phyloP scores from a whole-genome alignment of 2,329 filamentous ascomycete species.

The Alternaria gansuensis region DNA sequence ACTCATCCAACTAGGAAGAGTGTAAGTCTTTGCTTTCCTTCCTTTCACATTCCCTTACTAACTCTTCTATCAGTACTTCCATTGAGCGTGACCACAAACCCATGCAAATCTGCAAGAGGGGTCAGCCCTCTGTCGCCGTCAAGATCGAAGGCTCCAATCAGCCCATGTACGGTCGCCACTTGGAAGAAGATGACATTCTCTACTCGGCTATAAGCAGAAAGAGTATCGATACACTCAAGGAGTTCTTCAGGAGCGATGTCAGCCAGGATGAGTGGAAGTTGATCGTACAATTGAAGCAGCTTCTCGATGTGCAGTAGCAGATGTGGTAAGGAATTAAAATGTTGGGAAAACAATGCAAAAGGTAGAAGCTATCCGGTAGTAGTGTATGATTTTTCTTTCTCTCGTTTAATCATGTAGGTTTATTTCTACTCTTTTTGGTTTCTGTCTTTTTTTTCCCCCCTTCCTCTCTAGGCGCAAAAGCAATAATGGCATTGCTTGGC shows the following conservation, averaged over 20 bases:
- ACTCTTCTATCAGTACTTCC: constrained; percentile 69
- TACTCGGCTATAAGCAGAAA: constrained; percentile 88
- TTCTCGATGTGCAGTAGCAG: constrained; percentile 77
- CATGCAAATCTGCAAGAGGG: constrained; percentile 89
- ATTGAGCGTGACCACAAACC: constrained; percentile 99
- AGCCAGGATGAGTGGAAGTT: constrained; percentile 92
- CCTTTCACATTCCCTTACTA: constrained; percentile 14
- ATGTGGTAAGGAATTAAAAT: neutral
- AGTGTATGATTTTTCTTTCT: constrained; percentile 10
- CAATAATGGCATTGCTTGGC: constrained; percentile 1
- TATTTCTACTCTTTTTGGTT: neutral
- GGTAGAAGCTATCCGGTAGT: neutral
- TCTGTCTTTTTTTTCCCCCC: neutral
- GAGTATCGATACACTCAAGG: constrained; percentile 94
- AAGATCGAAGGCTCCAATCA: constrained; percentile 97
- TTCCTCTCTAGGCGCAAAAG: neutral
- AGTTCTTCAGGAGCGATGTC: constrained; percentile 90
- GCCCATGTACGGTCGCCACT: constrained; percentile 91
- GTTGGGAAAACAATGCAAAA: neutral
- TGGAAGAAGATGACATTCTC: constrained; percentile 88
- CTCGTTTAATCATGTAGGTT: neutral
- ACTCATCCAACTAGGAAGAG: constrained; percentile 84
- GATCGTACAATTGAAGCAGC: constrained; percentile 92
- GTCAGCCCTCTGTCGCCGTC: constrained; percentile 94
- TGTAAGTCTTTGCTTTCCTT: constrained; percentile 69